Base-by-base conservation (phyloP, 768 basidiomycete genomes). In the Suillus weaverae region DNA sequence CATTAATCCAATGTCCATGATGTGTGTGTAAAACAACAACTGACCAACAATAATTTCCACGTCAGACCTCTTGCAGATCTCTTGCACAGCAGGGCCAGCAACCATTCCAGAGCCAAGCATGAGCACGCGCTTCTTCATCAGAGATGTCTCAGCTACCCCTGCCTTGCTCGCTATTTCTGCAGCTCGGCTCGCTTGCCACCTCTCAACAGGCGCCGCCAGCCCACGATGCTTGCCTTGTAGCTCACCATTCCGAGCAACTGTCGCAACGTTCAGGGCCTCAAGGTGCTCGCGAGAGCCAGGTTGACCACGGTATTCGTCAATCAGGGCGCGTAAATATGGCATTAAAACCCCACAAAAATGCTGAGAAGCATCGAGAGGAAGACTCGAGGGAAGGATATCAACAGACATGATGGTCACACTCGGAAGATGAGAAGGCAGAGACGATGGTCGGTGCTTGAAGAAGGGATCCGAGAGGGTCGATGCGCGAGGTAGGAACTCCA, bases 41-140 rank as follows among this genome's bases (percentile, higher is more conserved):
- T 72, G 66, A 95, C 95, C 95, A 66, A 97, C 86, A 6, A 91
- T 75, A 35, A 97, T 76, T 62, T 89, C 82, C 0, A 95, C 78
- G 67, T 93, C 90, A 0, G 72, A 68, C 62, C 87, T 79, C 67
- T 81, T 81, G 50, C 85, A 84, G 57, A 97, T 82, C 70, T 90
- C 85, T 60, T 91, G 86, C 4, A 94, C 88, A 0, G 92, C 92
- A 18, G 96, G 96, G 3, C 89, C 90, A 5, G 95, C 94, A 22
- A 98, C 96, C 88, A 97, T 94, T n/a, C 96, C 96, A 62, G 92
- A 94, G 9, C 96, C 96, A 2, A 98, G 83, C 71, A 97, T 80
- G 39, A 98, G 75, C 0, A 95, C 84, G 70, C 83, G 86, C 79
- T 89, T 89, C 77, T 85, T 87, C 69, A 64, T 77, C 61, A 57